Conservation (phyloP, 2,329 filamentous ascomycete species). For the Aspergillus flavus region DNA sequence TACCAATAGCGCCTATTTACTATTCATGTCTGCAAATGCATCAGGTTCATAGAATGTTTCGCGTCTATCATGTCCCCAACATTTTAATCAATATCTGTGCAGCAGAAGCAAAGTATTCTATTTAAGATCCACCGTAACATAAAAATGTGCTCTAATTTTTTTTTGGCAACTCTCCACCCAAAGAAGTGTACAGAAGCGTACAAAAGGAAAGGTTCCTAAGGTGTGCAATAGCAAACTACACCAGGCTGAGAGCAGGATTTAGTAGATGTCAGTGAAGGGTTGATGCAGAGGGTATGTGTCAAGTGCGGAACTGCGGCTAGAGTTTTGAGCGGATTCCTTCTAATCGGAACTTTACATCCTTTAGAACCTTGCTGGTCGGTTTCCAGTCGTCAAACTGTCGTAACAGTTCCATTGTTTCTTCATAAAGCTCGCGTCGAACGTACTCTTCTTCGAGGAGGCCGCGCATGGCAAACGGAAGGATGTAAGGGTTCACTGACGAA, state of each 20-base stretch:
- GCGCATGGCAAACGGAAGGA: slow-evolving; percentile 93
- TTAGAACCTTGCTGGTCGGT: slow-evolving; percentile 83
- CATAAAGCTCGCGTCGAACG: slow-evolving; percentile 76
- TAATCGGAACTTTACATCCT: slow-evolving; percentile 92
- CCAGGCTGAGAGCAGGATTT: not conserved
- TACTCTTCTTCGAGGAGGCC: slow-evolving; percentile 89
- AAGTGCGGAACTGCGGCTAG: slow-evolving; percentile 28
- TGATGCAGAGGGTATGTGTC: not conserved
- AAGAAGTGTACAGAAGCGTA: not conserved
- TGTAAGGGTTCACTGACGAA: slow-evolving; percentile 72
- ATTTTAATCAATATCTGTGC: slow-evolving; percentile 1
- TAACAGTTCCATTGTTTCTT: slow-evolving; percentile 79
- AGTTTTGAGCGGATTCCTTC: slow-evolving; percentile 90
- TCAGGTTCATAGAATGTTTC: not conserved
- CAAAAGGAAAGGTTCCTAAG: not conserved
- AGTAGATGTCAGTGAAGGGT: not conserved
- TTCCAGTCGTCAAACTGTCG: slow-evolving; percentile 92
- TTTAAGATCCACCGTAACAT: not conserved
- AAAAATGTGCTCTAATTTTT: not conserved
- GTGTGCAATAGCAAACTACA: not conserved
- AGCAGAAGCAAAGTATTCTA: slow-evolving; percentile 4
- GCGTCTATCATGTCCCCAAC: not conserved
- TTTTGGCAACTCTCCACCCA: not conserved
- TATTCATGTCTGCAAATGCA: not conserved
- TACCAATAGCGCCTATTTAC: not conserved